A percentile compares a stretch with the other conserved stretches of the same genome.
phyloP scores from a whole-genome alignment of 2,329 filamentous ascomycete genomes.

The Alternaria dauci region DNA sequence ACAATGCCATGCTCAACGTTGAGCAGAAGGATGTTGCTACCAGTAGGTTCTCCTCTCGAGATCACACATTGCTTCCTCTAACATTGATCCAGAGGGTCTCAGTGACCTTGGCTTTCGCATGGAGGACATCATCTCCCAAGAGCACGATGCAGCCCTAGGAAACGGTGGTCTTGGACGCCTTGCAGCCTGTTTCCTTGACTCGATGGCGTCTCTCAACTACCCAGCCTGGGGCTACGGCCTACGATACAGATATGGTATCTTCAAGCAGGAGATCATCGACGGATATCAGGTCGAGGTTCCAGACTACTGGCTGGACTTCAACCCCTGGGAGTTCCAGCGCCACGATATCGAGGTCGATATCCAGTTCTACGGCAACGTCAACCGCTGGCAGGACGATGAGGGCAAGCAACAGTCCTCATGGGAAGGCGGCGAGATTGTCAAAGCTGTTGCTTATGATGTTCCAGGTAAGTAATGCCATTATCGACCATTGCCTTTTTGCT shows the following conservation, averaged over 20 bases:
- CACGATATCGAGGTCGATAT: conserved; percentile 97
- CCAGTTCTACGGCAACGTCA: conserved; percentile 91
- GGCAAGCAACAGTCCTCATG: conserved; percentile 80
- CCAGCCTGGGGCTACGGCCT: conserved; percentile 97
- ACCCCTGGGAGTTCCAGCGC: conserved; percentile 97
- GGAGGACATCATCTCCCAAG: conserved; percentile 92
- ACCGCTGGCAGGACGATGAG: conserved; percentile 73
- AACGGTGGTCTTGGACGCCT: conserved; percentile 95
- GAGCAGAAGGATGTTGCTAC: conserved; percentile 85
- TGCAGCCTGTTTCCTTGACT: conserved; percentile 96
- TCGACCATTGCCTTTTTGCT: conserved; percentile 9
- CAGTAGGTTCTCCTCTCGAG: conserved; percentile 60
- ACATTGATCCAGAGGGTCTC: conserved; percentile 72
- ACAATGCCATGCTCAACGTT: conserved; percentile 98
- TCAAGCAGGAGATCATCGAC: conserved; percentile 99
- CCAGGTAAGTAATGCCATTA: conserved; percentile 45
- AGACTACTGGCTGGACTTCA: conserved; percentile 99
- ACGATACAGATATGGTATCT: conserved; percentile 92
- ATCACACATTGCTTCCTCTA: conserved; percentile 17
- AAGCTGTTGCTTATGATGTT: conserved; percentile 92
- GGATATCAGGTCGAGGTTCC: conserved; percentile 98
- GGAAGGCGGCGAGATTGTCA: conserved; percentile 93
- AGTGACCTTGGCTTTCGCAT: conserved; percentile 92
- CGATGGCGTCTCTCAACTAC: conserved; percentile 91
- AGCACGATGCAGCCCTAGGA: conserved; percentile 94